phyloP scores from a whole-genome alignment of 176 grass and related monocot species.

The Hordeum marinum region DNA sequence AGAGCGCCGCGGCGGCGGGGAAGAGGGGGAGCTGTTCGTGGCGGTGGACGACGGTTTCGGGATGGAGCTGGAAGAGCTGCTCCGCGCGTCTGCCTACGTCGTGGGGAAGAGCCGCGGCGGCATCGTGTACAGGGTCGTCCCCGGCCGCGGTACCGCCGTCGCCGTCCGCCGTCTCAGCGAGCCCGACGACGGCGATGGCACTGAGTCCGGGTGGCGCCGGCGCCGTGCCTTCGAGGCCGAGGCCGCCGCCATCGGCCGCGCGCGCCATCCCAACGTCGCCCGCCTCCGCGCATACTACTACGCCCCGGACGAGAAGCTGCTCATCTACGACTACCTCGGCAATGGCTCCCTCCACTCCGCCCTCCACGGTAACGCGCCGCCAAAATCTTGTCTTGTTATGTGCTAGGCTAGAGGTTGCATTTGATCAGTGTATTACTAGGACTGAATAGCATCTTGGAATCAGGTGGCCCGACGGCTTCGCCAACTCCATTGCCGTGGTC shows the following conservation, averaged over 20 bases:
- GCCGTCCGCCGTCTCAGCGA: conserved; percentile 91
- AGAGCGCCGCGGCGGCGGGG: conserved; percentile 45
- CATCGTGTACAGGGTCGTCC: conserved; percentile 89
- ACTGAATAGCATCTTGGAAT: neutral
- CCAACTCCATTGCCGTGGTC: conserved; percentile 68
- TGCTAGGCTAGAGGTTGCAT: neutral
- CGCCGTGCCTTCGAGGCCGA: conserved; percentile 76
- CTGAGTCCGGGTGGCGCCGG: conserved; percentile 50
- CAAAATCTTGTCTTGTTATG: neutral
- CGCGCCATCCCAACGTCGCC: conserved; percentile 75
- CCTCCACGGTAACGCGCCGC: conserved; percentile 56
- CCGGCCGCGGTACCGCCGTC: conserved; percentile 41
- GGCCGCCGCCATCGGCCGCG: conserved; percentile 67
- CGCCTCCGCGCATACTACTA: conserved; percentile 93
- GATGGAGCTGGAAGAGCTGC: conserved; percentile 92
- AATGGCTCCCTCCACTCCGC: conserved; percentile 90
- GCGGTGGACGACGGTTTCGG: conserved; percentile 84
- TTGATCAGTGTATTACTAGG: neutral
- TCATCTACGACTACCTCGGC: conserved; percentile 92
- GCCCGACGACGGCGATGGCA: conserved; percentile 51
- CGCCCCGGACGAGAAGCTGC: conserved; percentile 94
- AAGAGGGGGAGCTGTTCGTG: conserved; percentile 76
- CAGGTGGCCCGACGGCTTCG: conserved; percentile 65
- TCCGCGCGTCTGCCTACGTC: conserved; percentile 83
- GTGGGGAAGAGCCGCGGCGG: conserved; percentile 87